Evolutionary conservation across 306 rosid species (phyloP).

Genomic region (Casuarina cunninghamiana): DNA sequence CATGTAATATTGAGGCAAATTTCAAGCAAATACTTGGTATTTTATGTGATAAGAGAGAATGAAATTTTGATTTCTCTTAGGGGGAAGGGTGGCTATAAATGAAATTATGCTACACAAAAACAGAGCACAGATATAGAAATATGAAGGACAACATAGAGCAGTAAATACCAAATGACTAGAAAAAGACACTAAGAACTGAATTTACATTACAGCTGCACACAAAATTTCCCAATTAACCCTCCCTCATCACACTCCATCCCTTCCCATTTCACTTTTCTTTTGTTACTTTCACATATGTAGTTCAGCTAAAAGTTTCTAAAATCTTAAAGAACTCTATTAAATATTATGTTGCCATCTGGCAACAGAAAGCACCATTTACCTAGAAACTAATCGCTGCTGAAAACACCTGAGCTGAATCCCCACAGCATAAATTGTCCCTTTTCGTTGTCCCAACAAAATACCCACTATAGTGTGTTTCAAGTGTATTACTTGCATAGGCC

Average conservation of each 20-base stretch:
- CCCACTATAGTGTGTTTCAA: neutral
- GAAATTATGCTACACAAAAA: neutral
- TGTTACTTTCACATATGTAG: neutral
- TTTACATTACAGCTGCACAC: neutral
- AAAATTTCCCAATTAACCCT: neutral
- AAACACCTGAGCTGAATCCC: neutral
- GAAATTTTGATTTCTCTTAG: neutral
- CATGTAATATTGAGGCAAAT: neutral
- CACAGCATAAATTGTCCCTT: neutral
- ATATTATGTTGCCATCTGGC: neutral
- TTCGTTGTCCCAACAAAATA: neutral
- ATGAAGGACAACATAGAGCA: neutral
- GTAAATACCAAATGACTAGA: neutral
- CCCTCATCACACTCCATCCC: neutral
- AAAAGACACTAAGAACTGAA: neutral
- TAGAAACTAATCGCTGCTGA: too few relatives aligned
- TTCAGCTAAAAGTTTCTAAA: neutral
- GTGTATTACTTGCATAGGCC: neutral
- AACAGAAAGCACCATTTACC: neutral
- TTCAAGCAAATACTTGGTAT: neutral
- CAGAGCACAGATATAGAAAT: neutral
- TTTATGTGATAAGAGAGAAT: neutral
- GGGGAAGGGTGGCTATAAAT: neutral
- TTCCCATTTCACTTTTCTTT: neutral
- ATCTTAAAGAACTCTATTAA: neutral